Evolutionary conservation across 1,284 basidiomycete species (phyloP), one percentile per base, ranked within the genome.

Genomic region (Marasmius tenuissimus): DNA sequence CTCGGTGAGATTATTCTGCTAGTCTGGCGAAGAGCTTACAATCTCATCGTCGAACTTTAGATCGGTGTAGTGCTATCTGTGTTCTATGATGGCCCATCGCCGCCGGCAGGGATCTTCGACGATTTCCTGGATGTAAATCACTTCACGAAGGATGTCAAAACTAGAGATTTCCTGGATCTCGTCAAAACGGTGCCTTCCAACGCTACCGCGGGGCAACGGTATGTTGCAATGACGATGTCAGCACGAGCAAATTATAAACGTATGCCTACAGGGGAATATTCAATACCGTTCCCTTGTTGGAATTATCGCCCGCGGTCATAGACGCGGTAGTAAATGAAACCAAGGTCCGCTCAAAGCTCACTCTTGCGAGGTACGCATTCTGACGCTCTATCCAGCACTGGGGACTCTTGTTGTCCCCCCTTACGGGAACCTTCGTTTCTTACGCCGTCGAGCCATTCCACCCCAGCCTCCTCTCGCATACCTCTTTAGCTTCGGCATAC

Each of bases 401-500:
- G 76, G 76, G 79, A 20, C 51, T 61, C 3, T 51, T 53, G 5
- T 69, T 78, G 16, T 69, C 66, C 22, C 57, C 70, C 18, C 63
- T 73, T 10, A 69, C 71, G 1, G 77, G 73, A 1, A 57, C 64
- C 0, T 77, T 79, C 69, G 72, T 81, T 63, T 83, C 81, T 11
- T 87, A 85, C 67, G 80, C 77, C 59, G 75, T 85, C 61, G 84
- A 88, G 63, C 82, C 84, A 4, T 87, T 87, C 78, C 74, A 84
- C 5, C 70, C 80, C 0, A 69, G 67, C 22, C 66, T 84, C 61
- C 77, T 82, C 67, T 69, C 70, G 1, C 79, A 84, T 66, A 75
- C 71, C 55, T 61, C 71, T 12, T 70, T 69, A 18, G 33, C 49
- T 2, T 75, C 82, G 2, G 83, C 84, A 0, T 86, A 78, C 67